Evolutionary conservation across 1,284 basidiomycete species (phyloP).

Genomic region (Jaminaea rosea): DNA sequence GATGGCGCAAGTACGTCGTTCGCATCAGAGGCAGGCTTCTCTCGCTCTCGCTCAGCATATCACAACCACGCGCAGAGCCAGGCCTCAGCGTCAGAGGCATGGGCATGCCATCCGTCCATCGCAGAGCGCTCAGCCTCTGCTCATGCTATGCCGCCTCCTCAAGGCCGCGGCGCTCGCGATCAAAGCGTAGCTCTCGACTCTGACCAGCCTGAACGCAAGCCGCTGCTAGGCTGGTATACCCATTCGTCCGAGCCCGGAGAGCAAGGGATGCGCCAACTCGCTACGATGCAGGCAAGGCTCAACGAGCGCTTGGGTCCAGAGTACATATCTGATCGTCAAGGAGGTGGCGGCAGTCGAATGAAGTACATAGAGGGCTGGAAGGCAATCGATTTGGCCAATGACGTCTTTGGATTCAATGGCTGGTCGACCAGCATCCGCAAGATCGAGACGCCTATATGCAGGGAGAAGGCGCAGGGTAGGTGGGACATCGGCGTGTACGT

Average conservation of each 20-base stretch:
- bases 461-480: constrained; percentile 57
- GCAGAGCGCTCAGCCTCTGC: background rate
- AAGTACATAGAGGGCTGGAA: constrained; percentile 97
- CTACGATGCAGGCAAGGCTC: constrained; percentile 69
- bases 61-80: too few relatives aligned
- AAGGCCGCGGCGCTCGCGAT: too few relatives aligned
- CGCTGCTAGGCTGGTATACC: background rate
- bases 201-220: background rate
- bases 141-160: too few relatives aligned
- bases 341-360: constrained; percentile 62
- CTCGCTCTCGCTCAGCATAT: too few relatives aligned
- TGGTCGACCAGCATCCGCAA: constrained; percentile 76
- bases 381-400: constrained; percentile 64
- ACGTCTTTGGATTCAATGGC: constrained; percentile 96
- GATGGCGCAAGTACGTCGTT: too few relatives aligned
- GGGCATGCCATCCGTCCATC: background rate
- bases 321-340: constrained; percentile 78
- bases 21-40: too few relatives aligned
- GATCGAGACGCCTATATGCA: constrained; percentile 19
- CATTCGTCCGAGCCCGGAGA: constrained; percentile 4
- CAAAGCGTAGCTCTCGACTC: background rate
- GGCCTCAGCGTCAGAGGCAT: too few relatives aligned
- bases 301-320: constrained; percentile 85
- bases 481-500: constrained; percentile 74
- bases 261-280: constrained; percentile 49